Conservation (phyloP, 768 basidiomycete genomes). For the Tricholoma terreum region DNA sequence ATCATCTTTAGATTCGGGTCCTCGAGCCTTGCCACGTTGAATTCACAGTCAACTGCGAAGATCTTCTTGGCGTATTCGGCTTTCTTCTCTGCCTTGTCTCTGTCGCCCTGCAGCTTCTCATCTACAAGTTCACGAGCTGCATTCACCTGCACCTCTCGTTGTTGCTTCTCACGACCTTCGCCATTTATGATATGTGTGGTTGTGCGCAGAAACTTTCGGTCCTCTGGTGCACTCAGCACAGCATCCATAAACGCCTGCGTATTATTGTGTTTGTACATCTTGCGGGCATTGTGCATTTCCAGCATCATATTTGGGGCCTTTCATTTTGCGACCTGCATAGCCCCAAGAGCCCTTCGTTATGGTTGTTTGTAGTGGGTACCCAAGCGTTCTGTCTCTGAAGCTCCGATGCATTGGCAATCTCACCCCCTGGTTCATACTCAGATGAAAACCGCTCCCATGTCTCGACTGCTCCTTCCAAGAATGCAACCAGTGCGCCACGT, state of each 20-base stretch:
- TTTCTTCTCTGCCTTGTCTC: too few species aligned
- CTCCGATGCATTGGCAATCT: constrained; percentile 19
- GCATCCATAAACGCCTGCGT: constrained; percentile 23
- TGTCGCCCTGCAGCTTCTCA: too few species aligned
- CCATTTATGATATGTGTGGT: not conserved
- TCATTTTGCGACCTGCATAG: constrained; percentile 15
- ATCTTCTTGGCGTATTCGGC: too few species aligned
- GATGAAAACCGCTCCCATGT: constrained; percentile 26
- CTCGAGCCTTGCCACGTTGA: too few species aligned
- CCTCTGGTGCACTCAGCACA: constrained; percentile 1
- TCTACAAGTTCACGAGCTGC: not conserved
- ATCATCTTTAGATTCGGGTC: too few species aligned
- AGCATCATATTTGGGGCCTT: constrained; percentile 14
- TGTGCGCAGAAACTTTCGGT: not conserved
- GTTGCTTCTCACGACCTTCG: not conserved
- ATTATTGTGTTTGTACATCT: too few species aligned
- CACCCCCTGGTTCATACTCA: constrained; percentile 27
- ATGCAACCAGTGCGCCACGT: constrained; percentile 11
- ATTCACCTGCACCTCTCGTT: not conserved
- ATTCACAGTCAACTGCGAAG: too few species aligned
- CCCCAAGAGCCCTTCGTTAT: constrained; percentile 27
- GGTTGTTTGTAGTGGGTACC: constrained; percentile 29
- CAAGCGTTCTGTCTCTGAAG: constrained; percentile 21
- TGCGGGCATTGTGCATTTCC: constrained; percentile 20
- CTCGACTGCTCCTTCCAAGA: constrained; percentile 22